phyloP scores from a whole-genome alignment of 257 asterid species.

The Fraxinus anomala region DNA sequence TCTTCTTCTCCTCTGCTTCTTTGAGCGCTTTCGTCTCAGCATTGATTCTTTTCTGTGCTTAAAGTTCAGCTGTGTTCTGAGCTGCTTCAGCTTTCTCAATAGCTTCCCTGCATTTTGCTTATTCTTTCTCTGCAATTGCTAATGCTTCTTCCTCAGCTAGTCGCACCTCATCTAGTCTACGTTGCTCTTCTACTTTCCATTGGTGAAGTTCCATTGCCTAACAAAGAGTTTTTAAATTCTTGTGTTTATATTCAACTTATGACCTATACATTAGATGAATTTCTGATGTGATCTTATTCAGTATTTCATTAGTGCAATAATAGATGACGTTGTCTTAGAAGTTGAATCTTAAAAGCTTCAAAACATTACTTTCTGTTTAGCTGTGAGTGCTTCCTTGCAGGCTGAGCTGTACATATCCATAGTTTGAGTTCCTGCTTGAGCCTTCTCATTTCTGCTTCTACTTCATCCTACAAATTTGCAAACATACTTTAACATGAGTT shows the following conservation, averaged over 20 bases:
- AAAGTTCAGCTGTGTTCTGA: slow-evolving; percentile 80
- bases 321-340: neutral
- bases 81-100: slow-evolving; percentile 89
- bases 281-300: neutral
- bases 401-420: slow-evolving; percentile 97
- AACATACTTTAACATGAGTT: neutral
- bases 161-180: slow-evolving; percentile 67
- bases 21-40: slow-evolving; percentile 73
- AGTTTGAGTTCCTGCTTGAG: slow-evolving; percentile 85
- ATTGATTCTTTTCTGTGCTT: slow-evolving; percentile 69
- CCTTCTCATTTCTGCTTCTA: slow-evolving; percentile 96
- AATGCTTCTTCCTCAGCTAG: slow-evolving; percentile 76
- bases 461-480: slow-evolving; percentile 59
- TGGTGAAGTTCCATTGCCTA: slow-evolving; percentile 86
- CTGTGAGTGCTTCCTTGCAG: slow-evolving; percentile 85
- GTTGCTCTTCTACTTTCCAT: slow-evolving; percentile 79
- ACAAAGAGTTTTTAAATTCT: neutral
- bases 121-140: slow-evolving; percentile 76
- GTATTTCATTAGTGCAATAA: neutral
- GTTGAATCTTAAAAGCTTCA: neutral
- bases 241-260: neutral
- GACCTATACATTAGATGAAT: neutral
- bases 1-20: slow-evolving; percentile 78
- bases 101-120: slow-evolving; percentile 77
- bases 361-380: slow-evolving; percentile 67